Conservation (phyloP, 2,329 filamentous ascomycete species). For the Epichloe uncinata region DNA sequence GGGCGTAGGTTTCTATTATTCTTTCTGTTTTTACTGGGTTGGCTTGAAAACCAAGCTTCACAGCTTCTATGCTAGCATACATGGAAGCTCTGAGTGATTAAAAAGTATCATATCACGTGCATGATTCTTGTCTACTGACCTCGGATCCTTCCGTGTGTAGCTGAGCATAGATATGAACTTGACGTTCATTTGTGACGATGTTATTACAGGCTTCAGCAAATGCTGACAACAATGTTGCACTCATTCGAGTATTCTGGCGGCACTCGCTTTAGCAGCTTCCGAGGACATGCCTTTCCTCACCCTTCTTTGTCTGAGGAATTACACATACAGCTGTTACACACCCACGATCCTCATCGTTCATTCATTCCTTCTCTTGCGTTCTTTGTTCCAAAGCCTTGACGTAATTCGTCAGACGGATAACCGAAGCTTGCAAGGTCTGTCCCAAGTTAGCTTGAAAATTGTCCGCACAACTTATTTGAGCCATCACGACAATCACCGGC, state of each 20-base stretch:
- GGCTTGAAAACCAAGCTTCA: slow-evolving; percentile 11
- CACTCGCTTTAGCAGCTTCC: not conserved
- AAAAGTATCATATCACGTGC: not conserved
- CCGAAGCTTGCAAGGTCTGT: slow-evolving; percentile 75
- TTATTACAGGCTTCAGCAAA: not conserved
- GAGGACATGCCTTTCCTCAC: too few relatives aligned
- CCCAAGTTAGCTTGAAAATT: not conserved
- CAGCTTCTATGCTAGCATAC: slow-evolving; percentile 14
- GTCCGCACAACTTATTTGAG: not conserved
- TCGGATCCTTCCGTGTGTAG: not conserved
- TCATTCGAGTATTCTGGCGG: not conserved
- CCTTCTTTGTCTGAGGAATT: not conserved
- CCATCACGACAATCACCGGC: not conserved
- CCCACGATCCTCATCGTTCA: not conserved
- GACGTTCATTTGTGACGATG: not conserved
- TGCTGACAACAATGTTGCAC: not conserved
- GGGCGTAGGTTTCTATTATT: slow-evolving; percentile 17
- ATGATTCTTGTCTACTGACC: not conserved
- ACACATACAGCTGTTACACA: not conserved
- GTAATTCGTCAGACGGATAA: slow-evolving; percentile 75
- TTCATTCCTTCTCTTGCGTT: slow-evolving; percentile 43
- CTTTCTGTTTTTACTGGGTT: slow-evolving; percentile 1
- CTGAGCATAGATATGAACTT: not conserved
- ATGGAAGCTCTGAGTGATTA: slow-evolving; percentile 8
- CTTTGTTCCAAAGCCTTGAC: slow-evolving; percentile 71